These are phyloP conservation scores for Colletotrichum abscissum DNA, from an alignment of 2,329 filamentous ascomycete genomes.

Conservation along the genomic window DNA sequence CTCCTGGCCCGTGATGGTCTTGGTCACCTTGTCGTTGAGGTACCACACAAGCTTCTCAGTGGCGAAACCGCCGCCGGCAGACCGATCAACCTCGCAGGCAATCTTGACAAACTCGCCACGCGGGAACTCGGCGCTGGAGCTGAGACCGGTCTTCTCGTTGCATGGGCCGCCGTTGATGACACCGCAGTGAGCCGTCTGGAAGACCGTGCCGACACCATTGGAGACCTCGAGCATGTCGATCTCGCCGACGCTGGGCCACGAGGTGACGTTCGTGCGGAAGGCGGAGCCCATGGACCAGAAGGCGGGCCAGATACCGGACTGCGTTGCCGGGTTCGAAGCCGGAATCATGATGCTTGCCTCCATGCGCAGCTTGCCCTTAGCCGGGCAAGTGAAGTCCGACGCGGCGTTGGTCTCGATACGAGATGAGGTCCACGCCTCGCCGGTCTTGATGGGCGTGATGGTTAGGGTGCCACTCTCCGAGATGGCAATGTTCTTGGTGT, in stretches of 20 bases:
- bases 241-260: constrained; percentile 57
- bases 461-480: constrained; percentile 40
- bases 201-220: constrained; percentile 49
- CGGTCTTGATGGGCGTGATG: constrained; percentile 42
- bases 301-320: constrained; percentile 58
- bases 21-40: constrained; percentile 44
- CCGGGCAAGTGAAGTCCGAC: constrained; percentile 48
- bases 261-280: constrained; percentile 50
- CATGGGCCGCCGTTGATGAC: constrained; percentile 51
- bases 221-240: constrained; percentile 57
- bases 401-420: constrained; percentile 53
- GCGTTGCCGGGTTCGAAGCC: constrained; percentile 37
- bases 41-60: constrained; percentile 49
- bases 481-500: constrained; percentile 52
- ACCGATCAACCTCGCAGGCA: constrained; percentile 47
- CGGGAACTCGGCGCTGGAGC: constrained; percentile 36
- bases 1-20: constrained; percentile 41
- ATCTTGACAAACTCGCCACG: constrained; percentile 48
- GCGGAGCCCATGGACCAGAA: constrained; percentile 57
- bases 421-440: constrained; percentile 54
- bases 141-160: constrained; percentile 52
- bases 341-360: constrained; percentile 53
- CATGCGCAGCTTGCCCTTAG: constrained; percentile 49
- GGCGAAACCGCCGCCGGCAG: constrained; percentile 37
- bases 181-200: constrained; percentile 56